Percentiles rank a stretch among this genome's conserved stretches.
These are phyloP conservation scores for Phyllosticta citribraziliensis DNA, from an alignment of 2,329 filamentous ascomycete species.

Conservation along the genomic window DNA sequence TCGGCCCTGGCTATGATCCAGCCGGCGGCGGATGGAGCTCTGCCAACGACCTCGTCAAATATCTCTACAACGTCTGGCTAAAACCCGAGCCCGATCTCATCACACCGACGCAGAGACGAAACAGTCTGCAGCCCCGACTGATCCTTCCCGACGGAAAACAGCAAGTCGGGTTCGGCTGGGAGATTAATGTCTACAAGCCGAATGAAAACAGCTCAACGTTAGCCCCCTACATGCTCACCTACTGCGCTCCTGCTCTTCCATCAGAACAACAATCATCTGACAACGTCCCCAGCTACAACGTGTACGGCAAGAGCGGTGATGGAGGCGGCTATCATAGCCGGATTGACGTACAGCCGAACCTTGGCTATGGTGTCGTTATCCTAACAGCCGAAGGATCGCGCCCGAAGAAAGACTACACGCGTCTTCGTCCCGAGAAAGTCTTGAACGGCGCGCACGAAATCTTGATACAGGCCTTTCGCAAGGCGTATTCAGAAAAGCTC, in stretches of 20 bases:
- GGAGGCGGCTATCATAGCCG: slow-evolving; percentile 23
- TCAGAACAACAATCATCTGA: slow-evolving; percentile 9
- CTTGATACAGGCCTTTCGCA: slow-evolving; percentile 19
- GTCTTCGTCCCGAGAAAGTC: slow-evolving; percentile 15
- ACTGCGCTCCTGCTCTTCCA: neutral
- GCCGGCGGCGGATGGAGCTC: slow-evolving; percentile 25
- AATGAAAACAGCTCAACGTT: neutral
- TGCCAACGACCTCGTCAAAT: slow-evolving; percentile 20
- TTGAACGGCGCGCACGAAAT: slow-evolving; percentile 17
- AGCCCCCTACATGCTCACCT: neutral
- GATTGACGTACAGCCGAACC: slow-evolving; percentile 22
- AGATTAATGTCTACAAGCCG: slow-evolving; percentile 16
- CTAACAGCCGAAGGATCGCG: slow-evolving; percentile 8
- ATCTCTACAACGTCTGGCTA: slow-evolving; percentile 20
- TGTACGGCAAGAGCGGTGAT: slow-evolving; percentile 24
- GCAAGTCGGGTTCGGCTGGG: slow-evolving; percentile 22
- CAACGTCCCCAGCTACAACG: slow-evolving; percentile 12
- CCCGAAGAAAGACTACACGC: slow-evolving; percentile 11
- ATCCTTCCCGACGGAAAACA: slow-evolving; percentile 20
- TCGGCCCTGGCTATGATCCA: slow-evolving; percentile 23
- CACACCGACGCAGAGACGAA: slow-evolving; percentile 18
- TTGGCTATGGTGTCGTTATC: slow-evolving; percentile 22
- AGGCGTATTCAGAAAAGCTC: slow-evolving; percentile 14
- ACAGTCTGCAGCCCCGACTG: slow-evolving; percentile 17
- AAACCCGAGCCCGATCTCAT: slow-evolving; percentile 17